Base-by-base conservation (phyloP, 495 filamentous ascomycete species). In the Hypoxylon fuscum region DNA sequence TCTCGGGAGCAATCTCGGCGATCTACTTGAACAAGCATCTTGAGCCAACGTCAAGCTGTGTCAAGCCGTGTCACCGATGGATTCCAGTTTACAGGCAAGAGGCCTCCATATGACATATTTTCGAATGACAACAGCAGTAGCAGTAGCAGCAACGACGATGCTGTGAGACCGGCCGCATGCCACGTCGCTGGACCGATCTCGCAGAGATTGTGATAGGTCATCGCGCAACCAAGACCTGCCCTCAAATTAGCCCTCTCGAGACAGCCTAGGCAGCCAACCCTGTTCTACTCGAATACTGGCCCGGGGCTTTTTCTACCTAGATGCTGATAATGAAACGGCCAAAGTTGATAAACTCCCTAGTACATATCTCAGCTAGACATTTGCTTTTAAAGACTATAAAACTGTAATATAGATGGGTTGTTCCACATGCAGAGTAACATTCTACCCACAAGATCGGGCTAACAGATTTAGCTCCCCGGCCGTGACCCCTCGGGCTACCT, bases 141-240 rank as follows among this genome's bases (percentile, higher is more conserved):
- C n/a, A n/a, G n/a, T n/a, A n/a, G 38, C 22, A 43, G 41, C 37
- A 41, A 47, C 42, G 41, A 32, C 21, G 37, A 46, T 27, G 52
- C 34, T 46, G 63, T 61, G 63, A 53, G 61, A 66, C 57, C 56
- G 25, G 45, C 25, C 25, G 25, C 51, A 66, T 57, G 47, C 41
- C 52, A 66, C 52, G 52, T 57, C 57, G 54, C 32, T 63, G 38
- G 47, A 66, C 63, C 63, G 63, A 66, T 61, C 63, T 66, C 63
- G 63, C 63, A 61, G 47, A 66, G 46, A 43, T 48, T 61, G 22
- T 66, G 63, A 66, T 66, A 66, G 52, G 63, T 57, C 52, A 53
- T 52, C 47, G 38, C 50, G 27, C 42, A 57, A 43, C 27, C 7
- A 40, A 40, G 31, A 43, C 50, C 34, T 55, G n/a, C 29, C 25